phyloP scores from a whole-genome alignment of 192 early-diverging fungal species.

The Backusella macrospora region DNA sequence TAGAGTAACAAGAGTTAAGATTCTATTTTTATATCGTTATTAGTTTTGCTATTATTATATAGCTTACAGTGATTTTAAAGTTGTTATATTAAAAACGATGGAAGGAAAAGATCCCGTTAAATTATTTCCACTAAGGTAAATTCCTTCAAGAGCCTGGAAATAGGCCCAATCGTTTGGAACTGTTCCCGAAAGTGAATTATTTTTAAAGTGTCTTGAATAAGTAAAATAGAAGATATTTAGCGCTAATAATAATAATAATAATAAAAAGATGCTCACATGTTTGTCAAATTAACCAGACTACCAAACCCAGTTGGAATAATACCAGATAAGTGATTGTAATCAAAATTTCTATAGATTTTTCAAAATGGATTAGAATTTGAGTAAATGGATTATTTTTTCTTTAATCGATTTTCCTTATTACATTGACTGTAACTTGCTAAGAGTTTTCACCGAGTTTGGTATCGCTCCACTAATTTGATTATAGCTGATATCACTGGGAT shows the following conservation, averaged over 20 bases:
- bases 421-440: no score
- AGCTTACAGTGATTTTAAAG: slow-evolving; percentile 27
- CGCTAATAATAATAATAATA: no score
- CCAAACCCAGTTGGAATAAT: neutral
- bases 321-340: slow-evolving; percentile 9
- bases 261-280: neutral
- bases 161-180: neutral
- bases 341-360: neutral
- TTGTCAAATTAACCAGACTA: neutral
- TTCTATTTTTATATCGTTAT: neutral
- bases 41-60: neutral
- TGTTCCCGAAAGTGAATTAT: neutral
- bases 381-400: neutral
- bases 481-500: no score
- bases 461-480: no score
- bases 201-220: slow-evolving; percentile 8
- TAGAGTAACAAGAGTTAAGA: neutral
- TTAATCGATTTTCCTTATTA: no score
- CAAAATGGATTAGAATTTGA: neutral
- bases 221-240: neutral
- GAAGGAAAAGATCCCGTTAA: slow-evolving; percentile 35
- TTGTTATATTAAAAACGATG: neutral
- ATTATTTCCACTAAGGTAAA: slow-evolving; percentile 37
- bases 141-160: neutral
- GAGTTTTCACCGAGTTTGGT: neutral